A percentile compares a stretch with the other conserved stretches of the same genome.
phyloP scores from a whole-genome alignment of 2,329 filamentous ascomycete genomes.

The Cytospora chrysosperma region DNA sequence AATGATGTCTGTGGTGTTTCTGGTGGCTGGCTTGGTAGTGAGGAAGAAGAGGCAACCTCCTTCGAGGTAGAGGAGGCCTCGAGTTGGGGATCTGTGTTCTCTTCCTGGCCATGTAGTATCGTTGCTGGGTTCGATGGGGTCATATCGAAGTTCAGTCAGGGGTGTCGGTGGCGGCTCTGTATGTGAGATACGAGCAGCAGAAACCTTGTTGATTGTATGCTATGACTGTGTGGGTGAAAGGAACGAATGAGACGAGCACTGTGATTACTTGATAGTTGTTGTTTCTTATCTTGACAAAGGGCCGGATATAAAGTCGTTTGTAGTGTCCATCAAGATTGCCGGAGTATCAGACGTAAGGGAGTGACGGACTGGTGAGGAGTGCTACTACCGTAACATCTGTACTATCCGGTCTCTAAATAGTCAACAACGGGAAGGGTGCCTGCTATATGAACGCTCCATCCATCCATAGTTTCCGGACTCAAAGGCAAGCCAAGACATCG shows the following conservation, averaged over 20 bases:
- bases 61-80: neutral
- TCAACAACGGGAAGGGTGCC: neutral
- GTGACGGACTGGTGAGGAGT: neutral
- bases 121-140: neutral
- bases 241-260: neutral
- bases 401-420: neutral
- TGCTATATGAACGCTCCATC: neutral
- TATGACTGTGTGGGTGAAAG: neutral
- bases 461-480: slow-evolving; percentile 4
- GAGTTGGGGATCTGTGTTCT: neutral
- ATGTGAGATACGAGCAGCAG: neutral
- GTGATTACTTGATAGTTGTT: neutral
- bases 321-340: neutral
- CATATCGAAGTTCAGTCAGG: neutral
- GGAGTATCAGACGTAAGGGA: neutral
- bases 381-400: neutral
- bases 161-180: neutral
- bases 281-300: neutral
- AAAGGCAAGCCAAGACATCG: neutral
- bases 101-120: slow-evolving; percentile 1
- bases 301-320: neutral
- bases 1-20: slow-evolving; percentile 8
- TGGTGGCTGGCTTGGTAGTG: neutral
- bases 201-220: neutral
- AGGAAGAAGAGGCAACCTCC: neutral